Percentiles rank a stretch among this genome's conserved stretches.
Conservation (phyloP, 257 asterid genomes). For the Knoxia roxburghii region DNA sequence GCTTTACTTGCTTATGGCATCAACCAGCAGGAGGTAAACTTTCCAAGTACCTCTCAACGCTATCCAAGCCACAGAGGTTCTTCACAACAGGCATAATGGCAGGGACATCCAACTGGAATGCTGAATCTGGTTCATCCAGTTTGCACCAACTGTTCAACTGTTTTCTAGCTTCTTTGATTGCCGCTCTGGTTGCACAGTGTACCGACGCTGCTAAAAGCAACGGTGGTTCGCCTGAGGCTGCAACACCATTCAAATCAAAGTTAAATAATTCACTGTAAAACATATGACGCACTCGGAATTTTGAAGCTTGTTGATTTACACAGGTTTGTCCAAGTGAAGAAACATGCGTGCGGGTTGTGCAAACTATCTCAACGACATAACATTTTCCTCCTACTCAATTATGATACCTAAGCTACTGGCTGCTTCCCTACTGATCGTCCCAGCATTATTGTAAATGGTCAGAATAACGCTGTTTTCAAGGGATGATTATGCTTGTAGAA, state of each 20-base stretch:
- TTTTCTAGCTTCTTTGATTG: constrained; percentile 59
- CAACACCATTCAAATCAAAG: not conserved
- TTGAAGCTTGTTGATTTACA: too few species aligned
- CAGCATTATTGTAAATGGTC: not conserved
- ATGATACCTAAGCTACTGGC: not conserved
- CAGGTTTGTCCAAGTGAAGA: not conserved
- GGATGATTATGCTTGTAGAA: too few species aligned
- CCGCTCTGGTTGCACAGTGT: constrained; percentile 74
- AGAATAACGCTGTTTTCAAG: not conserved
- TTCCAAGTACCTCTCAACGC: constrained; percentile 46
- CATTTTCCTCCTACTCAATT: not conserved
- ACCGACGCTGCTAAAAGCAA: constrained; percentile 67
- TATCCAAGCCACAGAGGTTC: constrained; percentile 54
- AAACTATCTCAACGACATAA: not conserved
- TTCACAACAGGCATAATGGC: constrained; percentile 71
- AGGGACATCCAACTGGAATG: constrained; percentile 54
- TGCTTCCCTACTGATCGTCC: not conserved
- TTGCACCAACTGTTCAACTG: constrained; percentile 54
- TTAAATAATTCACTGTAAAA: not conserved
- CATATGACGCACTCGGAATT: not conserved
- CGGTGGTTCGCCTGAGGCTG: constrained; percentile 88
- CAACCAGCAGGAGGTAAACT: constrained; percentile 13
- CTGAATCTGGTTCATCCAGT: constrained; percentile 30
- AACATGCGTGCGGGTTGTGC: not conserved
- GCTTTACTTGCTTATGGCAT: not conserved